These are phyloP conservation scores for Periconia sp. DNA, from an alignment of 2,329 filamentous ascomycete genomes.

Conservation along the genomic window DNA sequence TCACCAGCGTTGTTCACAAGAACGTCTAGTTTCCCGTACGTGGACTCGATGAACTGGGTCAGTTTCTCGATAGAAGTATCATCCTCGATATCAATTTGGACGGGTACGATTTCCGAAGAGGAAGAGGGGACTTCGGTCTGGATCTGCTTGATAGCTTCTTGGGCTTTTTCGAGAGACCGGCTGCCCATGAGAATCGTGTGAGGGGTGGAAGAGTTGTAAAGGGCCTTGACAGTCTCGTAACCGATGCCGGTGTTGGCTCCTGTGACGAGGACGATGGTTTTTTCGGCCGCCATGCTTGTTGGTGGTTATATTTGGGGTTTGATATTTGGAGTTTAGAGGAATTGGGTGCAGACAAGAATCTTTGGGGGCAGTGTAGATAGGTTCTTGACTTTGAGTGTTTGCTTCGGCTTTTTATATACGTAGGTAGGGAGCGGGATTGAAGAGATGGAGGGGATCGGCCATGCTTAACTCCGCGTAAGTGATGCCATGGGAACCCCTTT, in stretches of 20 bases:
- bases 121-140: constrained; percentile 45
- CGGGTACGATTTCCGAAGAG: constrained; percentile 46
- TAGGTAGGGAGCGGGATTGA: no score
- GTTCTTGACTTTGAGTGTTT: neutral
- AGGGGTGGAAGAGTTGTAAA: constrained; percentile 49
- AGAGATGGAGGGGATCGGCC: no score
- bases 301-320: no score
- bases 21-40: constrained; percentile 52
- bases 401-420: neutral
- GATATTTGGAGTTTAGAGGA: no score
- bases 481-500: no score
- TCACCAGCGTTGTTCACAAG: constrained; percentile 62
- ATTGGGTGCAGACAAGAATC: neutral
- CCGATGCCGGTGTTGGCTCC: constrained; percentile 66
- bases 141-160: constrained; percentile 50
- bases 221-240: constrained; percentile 58
- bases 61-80: constrained; percentile 56
- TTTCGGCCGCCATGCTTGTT: constrained; percentile 18
- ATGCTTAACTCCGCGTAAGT: no score
- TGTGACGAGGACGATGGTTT: constrained; percentile 57
- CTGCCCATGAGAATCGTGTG: constrained; percentile 61
- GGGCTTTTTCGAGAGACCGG: constrained; percentile 54
- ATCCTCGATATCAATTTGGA: constrained; percentile 58
- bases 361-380: neutral
- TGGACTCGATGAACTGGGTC: constrained; percentile 46